Evolutionary conservation across 176 grass and related monocot species (phyloP).

Genomic region (Otatea glauca): DNA sequence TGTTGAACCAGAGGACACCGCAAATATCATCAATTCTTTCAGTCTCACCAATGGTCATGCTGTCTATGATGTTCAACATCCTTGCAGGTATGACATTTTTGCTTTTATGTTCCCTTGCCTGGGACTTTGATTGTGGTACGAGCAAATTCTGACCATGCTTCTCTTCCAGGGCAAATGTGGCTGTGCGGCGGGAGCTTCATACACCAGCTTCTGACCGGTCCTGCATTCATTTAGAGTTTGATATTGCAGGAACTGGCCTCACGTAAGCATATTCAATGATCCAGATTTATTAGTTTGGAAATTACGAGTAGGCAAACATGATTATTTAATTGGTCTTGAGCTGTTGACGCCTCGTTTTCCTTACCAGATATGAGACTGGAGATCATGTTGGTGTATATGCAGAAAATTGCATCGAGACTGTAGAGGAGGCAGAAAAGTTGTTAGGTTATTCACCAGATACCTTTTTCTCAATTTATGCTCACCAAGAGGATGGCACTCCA

Average conservation of each 20-base stretch:
- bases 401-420: conserved; percentile 76
- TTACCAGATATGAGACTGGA: conserved; percentile 81
- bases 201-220: conserved; percentile 85
- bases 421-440: conserved; percentile 80
- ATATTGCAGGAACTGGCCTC: conserved; percentile 81
- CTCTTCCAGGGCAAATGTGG: conserved; percentile 73
- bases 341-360: conserved; percentile 32
- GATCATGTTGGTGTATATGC: conserved; percentile 92
- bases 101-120: neutral
- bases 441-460: conserved; percentile 81
- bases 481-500: conserved; percentile 84
- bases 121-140: neutral
- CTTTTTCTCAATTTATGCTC: conserved; percentile 81
- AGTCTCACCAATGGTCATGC: conserved; percentile 77
- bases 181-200: conserved; percentile 80
- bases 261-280: conserved; percentile 57
- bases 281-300: neutral
- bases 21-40: conserved; percentile 64
- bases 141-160: neutral
- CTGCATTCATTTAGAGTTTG: conserved; percentile 96
- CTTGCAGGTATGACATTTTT: conserved; percentile 64
- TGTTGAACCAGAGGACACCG: conserved; percentile 57
- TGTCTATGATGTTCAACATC: conserved; percentile 81
- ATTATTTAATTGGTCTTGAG: conserved; percentile 4
- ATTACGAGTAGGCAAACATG: neutral